phyloP scores from a whole-genome alignment of 306 rosid genomes.

The Cajanus cajan region DNA sequence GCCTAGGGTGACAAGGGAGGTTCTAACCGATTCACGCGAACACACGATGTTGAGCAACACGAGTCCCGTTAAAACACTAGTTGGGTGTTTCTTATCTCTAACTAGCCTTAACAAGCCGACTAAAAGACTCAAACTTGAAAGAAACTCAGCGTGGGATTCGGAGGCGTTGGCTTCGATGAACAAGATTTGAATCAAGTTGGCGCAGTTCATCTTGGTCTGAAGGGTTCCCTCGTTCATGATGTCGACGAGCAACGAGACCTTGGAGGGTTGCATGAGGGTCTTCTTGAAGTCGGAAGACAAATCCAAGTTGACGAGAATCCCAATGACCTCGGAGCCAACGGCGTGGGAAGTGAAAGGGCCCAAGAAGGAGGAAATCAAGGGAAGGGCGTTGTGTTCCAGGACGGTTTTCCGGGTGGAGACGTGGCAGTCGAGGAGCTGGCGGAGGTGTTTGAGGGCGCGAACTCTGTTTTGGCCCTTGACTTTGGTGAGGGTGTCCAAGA shows the following conservation, averaged over 20 bases:
- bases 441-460: conserved; percentile 59
- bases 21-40: conserved; percentile 44
- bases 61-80: conserved; percentile 60
- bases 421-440: conserved; percentile 44
- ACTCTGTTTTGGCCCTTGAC: conserved; percentile 79
- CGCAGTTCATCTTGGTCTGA: conserved; percentile 77
- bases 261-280: conserved; percentile 57
- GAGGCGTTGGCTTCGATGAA: conserved; percentile 51
- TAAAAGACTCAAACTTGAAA: conserved; percentile 67
- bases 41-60: conserved; percentile 50
- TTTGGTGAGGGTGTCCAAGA: conserved; percentile 55
- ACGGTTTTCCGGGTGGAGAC: conserved; percentile 44
- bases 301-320: conserved; percentile 62
- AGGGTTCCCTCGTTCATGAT: conserved; percentile 79
- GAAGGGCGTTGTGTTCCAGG: conserved; percentile 47
- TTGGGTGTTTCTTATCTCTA: conserved; percentile 61
- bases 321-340: conserved; percentile 76
- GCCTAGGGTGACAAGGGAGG: conserved; percentile 61
- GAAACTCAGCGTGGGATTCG: conserved; percentile 31
- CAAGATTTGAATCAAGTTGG: conserved; percentile 50
- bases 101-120: conserved; percentile 69
- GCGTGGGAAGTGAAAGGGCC: conserved; percentile 86
- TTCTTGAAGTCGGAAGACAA: conserved; percentile 47
- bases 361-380: conserved; percentile 49
- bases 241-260: conserved; percentile 69